Base-by-base conservation (phyloP, 495 filamentous ascomycete species). In the Neurospora africana region DNA sequence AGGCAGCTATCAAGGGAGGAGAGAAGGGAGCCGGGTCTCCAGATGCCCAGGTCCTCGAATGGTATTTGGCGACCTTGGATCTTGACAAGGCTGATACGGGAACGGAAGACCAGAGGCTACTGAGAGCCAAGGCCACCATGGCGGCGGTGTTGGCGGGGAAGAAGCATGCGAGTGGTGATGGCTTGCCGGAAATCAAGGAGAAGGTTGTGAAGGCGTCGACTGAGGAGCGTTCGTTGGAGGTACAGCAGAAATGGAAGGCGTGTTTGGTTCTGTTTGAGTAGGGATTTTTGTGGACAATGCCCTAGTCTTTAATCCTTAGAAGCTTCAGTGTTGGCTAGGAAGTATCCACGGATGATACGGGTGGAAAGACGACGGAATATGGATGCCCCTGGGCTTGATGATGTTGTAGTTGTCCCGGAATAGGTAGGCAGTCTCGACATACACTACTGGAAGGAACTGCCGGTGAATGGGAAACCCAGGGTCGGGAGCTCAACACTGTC, bases 201-300 rank as follows among this genome's bases (percentile, higher is more conserved):
- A 21, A 76, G 67, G 72, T 80, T 61, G 75, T 75, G 69, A 77
- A 72, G 58, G 81, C 81, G 69, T 65, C 77, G 67, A 72, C 69
- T 17, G 76, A 74, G 43, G 83, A 85, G 74, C 78, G 84, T 69
- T 84, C 82, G 9, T 69, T 79, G 47, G 84, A 85, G 30, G 83
- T 86, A 21, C 82, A 82, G 73, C 80, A 72, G 72, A 76, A 79
- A 19, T 80, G 78, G 78, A 78, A 47, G 61, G 76, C 78, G 53
- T 74, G 43, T 11, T 67, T 77, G 69, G 69, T 9, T 23, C 15
- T 74, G 43, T n/a, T 78, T 27, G 53, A 21, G 33, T 75, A 74
- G 67, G 19, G 15, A 47, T 4, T 15, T 27, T 15, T 41, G 11
- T 41, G 27, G 5, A 9, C 27, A 33, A 9, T n/a, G 19, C 21